Percentiles rank a stretch among this genome's conserved stretches.
These are phyloP conservation scores for Eucalyptus dawsonii DNA, from an alignment of 345 rosid species.

Conservation along the genomic window DNA sequence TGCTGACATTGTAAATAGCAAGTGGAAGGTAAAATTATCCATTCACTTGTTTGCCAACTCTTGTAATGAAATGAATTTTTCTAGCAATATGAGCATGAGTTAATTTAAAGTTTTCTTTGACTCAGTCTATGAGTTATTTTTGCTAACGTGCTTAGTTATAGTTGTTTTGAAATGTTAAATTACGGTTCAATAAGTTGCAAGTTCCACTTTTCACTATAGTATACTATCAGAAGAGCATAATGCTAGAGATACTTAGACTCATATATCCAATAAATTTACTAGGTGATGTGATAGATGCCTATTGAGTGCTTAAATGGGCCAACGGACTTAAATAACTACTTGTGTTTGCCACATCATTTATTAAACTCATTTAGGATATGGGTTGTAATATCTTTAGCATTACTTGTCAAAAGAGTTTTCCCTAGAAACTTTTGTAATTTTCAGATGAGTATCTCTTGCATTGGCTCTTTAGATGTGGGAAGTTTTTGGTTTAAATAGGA, in stretches of 20 bases:
- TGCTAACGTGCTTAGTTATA: background rate
- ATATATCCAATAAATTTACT: background rate
- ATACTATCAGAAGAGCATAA: background rate
- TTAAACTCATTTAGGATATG: background rate
- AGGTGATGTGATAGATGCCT: background rate
- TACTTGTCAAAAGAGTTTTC: background rate
- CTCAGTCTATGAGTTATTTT: background rate
- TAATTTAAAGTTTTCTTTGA: background rate
- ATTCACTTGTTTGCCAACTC: background rate
- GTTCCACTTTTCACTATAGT: background rate
- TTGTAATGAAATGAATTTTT: background rate
- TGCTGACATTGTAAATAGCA: constrained; percentile 41
- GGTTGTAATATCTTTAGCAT: background rate
- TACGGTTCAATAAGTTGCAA: background rate
- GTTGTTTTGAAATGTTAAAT: background rate
- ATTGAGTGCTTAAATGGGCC: background rate
- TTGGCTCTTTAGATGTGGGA: background rate
- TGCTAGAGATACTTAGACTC: background rate
- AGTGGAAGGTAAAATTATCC: constrained; percentile 54
- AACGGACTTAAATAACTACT: background rate
- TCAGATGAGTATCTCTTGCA: background rate
- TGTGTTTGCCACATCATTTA: background rate
- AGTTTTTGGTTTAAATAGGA: background rate
- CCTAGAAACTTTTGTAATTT: background rate
- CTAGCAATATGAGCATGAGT: background rate